Base-by-base conservation (phyloP, 352 stramenopile species). In the Phytophthora kernoviae region DNA sequence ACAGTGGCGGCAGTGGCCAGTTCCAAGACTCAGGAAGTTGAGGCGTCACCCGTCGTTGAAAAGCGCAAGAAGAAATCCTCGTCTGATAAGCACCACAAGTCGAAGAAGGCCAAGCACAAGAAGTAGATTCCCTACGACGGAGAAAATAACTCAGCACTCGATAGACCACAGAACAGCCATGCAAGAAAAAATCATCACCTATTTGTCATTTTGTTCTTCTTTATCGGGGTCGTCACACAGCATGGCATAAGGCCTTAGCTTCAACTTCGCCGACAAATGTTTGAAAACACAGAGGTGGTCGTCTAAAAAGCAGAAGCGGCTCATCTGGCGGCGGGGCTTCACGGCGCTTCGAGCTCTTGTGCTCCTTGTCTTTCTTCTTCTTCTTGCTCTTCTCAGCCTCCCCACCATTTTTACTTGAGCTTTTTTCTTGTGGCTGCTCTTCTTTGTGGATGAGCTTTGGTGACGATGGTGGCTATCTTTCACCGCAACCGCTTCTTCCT, bases 251-350 rank as follows among this genome's bases (percentile, higher is more conserved):
- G 37, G 42, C 48, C 17, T 30, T 54, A n/a, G 40, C 17, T 58
- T 45, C 47, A 33, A 62, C 30, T 18, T 47, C 30, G 33, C 15
- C 15, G 47, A 50, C 36, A 32, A 30, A 22, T 55, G 50, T 47
- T 41, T 66, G 30, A 41, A 52, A 60, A 53, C 42, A 21, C 47
- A 66, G 42, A 65, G 48, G 34, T 65, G 53, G 40, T 62, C 46
- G 55, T 84, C 74, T 92, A 94, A 83, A 94, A 90, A 94, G 74
- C 62, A 94, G 58, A 57, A 94, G 70, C 41, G 78, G 77, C 65
- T 91, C 75, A 52, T 79, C 81, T 60, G 71, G 68, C 54, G 60
- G 27, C 7, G 54, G 58, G 27, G 54, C 59, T 30, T 85, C 71
- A 36, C 71, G 65, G 39, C 73, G 82, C 67, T 90, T 91, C 12